Evolutionary conservation across 345 rosid species (phyloP).

Genomic region (Populus nigra): DNA sequence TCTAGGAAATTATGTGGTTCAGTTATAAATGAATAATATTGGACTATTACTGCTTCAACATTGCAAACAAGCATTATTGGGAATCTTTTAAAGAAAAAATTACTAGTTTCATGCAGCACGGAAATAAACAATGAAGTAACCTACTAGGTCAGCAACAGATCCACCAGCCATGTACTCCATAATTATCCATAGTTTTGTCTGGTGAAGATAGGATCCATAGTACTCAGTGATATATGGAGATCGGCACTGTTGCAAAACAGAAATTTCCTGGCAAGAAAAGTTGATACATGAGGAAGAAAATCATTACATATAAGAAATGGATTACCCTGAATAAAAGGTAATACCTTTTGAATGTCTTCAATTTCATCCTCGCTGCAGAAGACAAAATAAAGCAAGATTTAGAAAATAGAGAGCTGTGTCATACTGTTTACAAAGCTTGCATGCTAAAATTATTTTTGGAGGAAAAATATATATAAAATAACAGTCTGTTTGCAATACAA

Average conservation of each 20-base stretch:
- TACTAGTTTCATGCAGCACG: constrained; percentile 10
- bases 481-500: background rate
- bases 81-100: background rate
- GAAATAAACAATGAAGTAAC: constrained; percentile 40
- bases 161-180: constrained; percentile 99
- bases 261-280: constrained; percentile 66
- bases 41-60: background rate
- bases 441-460: background rate
- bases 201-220: constrained; percentile 94
- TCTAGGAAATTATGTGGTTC: background rate
- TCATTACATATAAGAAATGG: constrained; percentile 11
- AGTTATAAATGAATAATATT: background rate
- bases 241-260: constrained; percentile 94
- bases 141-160: constrained; percentile 98
- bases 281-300: constrained; percentile 26
- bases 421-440: background rate
- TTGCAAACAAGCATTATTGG: background rate
- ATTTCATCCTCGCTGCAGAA: constrained; percentile 92
- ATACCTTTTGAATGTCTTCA: constrained; percentile 98
- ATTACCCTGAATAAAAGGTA: constrained; percentile 16
- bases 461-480: background rate
- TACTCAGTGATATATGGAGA: constrained; percentile 93
- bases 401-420: constrained; percentile 7
- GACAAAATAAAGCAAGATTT: constrained; percentile 22
- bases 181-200: constrained; percentile 97